Conservation (phyloP, 164 flowering plant species). For the Warburgia ugandensis region DNA sequence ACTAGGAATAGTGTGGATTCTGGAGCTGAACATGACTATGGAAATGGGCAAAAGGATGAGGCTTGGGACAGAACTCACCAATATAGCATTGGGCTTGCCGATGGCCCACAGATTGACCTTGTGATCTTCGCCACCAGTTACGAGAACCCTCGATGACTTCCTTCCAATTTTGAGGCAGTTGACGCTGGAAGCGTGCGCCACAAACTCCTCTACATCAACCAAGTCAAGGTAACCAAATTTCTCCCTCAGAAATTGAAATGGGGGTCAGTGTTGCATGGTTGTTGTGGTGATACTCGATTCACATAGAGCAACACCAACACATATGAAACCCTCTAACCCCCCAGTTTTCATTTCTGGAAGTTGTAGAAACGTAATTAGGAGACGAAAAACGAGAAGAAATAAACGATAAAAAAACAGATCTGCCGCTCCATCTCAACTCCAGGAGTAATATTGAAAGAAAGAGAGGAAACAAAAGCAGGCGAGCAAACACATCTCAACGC, state of each 20-base stretch:
- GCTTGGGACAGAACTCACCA: conserved; percentile 31
- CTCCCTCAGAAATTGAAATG: neutral
- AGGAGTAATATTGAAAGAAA: neutral
- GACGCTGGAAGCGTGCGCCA: conserved; percentile 84
- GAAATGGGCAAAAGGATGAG: neutral
- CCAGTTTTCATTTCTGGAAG: neutral
- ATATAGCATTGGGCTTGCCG: conserved; percentile 87
- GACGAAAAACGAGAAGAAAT: neutral
- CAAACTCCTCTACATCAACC: conserved; percentile 74
- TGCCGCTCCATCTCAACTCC: neutral
- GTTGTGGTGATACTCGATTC: too few species aligned
- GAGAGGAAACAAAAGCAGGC: neutral
- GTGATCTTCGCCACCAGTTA: conserved; percentile 98
- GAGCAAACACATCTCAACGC: neutral
- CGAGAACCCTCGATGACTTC: conserved; percentile 89
- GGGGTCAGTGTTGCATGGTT: neutral
- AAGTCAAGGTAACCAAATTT: conserved; percentile 22
- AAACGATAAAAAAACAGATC: neutral
- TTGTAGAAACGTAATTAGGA: neutral
- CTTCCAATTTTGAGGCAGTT: conserved; percentile 93
- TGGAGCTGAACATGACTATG: too few species aligned
- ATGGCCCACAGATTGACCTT: conserved; percentile 98
- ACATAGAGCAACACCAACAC: too few species aligned
- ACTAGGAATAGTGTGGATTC: too few species aligned
- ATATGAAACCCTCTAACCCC: too few species aligned